Conservation (phyloP, 2,329 filamentous ascomycete species). For the Colletotrichum musae region DNA sequence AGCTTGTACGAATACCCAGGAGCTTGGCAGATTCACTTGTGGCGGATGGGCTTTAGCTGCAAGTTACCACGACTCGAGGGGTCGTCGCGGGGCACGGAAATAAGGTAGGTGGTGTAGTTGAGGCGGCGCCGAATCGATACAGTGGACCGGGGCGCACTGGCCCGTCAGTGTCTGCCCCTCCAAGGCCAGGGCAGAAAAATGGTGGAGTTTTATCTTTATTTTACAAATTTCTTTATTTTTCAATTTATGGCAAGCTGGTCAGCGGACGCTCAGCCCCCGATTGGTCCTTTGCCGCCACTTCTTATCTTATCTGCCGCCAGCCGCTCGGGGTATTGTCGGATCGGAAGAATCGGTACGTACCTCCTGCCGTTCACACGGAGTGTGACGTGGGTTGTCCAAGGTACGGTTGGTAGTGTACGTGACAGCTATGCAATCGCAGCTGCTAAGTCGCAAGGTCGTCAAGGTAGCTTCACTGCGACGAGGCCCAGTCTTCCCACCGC, state of each 20-base stretch:
- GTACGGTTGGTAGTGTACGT: slow-evolving; percentile 11
- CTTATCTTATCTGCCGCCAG: neutral
- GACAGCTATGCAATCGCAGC: slow-evolving; percentile 34
- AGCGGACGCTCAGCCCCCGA: slow-evolving; percentile 11
- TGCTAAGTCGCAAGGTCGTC: neutral
- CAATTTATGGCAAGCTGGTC: neutral
- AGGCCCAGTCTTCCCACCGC: slow-evolving; percentile 14
- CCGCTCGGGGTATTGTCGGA: slow-evolving; percentile 32
- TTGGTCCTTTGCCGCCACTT: slow-evolving; percentile 17
- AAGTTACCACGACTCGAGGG: slow-evolving; percentile 11
- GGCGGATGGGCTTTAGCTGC: neutral
- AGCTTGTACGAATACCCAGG: neutral
- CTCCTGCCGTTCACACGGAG: slow-evolving; percentile 5
- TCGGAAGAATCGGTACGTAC: slow-evolving; percentile 15
- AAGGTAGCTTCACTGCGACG: slow-evolving; percentile 9
- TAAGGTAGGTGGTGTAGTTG: neutral
- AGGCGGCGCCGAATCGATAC: slow-evolving; percentile 20
- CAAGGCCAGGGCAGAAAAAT: slow-evolving; percentile 35
- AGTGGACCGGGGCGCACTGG: slow-evolving; percentile 16
- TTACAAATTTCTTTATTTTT: slow-evolving; percentile 11
- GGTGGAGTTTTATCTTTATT: slow-evolving; percentile 21
- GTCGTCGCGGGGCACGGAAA: slow-evolving; percentile 33
- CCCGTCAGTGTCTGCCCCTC: slow-evolving; percentile 24
- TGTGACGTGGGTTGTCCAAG: slow-evolving; percentile 37
- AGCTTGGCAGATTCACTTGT: neutral